phyloP scores from a whole-genome alignment of 306 rosid species.

The Hylodesmum podocarpum region DNA sequence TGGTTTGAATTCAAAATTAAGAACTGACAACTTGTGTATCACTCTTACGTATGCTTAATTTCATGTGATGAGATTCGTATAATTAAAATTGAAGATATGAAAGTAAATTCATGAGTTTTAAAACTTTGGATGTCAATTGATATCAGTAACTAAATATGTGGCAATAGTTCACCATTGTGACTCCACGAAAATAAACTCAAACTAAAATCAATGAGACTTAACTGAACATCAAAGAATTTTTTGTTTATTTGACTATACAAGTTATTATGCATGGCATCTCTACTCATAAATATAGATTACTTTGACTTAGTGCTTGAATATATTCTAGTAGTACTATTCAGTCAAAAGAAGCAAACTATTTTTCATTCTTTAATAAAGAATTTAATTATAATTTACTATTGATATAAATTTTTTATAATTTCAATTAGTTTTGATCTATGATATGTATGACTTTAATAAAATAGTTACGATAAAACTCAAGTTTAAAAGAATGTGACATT shows the following conservation, averaged over 20 bases:
- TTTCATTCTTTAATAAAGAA: too few relatives aligned
- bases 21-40: neutral
- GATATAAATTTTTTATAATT: too few relatives aligned
- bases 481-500: too few relatives aligned
- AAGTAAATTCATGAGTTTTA: neutral
- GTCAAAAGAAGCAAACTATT: neutral
- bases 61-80: neutral
- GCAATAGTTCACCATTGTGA: neutral
- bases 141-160: neutral
- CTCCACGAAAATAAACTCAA: neutral
- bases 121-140: neutral
- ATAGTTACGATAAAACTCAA: too few relatives aligned
- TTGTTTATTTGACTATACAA: too few relatives aligned
- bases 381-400: too few relatives aligned
- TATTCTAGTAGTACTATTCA: neutral
- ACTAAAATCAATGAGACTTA: neutral
- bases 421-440: too few relatives aligned
- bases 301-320: too few relatives aligned
- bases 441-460: too few relatives aligned
- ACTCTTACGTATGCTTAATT: neutral
- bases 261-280: too few relatives aligned
- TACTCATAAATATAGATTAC: neutral
- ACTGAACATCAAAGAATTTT: neutral
- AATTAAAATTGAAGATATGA: neutral
- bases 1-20: neutral